Evolutionary conservation across 1,284 basidiomycete species (phyloP), one percentile per base, ranked within the genome.

Genomic region (Chiua sp.): DNA sequence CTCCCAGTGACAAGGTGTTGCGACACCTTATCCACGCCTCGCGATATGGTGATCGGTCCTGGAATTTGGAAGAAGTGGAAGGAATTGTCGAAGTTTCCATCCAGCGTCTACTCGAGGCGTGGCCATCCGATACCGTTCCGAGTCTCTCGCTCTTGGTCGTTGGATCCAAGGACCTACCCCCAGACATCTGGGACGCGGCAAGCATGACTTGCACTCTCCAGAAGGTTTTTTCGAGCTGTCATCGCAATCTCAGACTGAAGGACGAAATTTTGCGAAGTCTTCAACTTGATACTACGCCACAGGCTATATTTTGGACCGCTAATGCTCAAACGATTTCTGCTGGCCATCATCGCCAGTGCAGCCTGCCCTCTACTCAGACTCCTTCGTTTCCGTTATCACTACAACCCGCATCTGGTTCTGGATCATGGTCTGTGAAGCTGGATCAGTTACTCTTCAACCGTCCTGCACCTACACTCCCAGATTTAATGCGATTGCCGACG

Each of bases 371-470:
- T 18, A n/a, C n/a, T n/a, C n/a, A n/a, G n/a, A 39, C 11, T 39
- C 37, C 37, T 11, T 35, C 15, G 3, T 13, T 15, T 11, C 8
- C 7, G 3, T 39, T 16, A 12, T 39, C 37, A 4, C 37, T 16
- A 12, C 37, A 39, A 12, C 15, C 16, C 37, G 18, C 37, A 18
- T 12, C 37, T 2, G 37, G 12, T 18, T 16, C 3, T 39, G 3
- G 8, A 16, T 18, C 20, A 1, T 50, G 18, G 46, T 5, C 0
- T 20, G 23, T 63, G 18, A 54, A 37, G 0, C 37, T 63, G 5
- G 28, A 53, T 28, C n/a, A 54, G 0, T 18, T 68, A 7, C 8
- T 63, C 6, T 58, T 48, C 11, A 20, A 7, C 11, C 48, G 55
- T 16, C 18, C n/a, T 39, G 37, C 16, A 16, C 37, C 37, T 18